phyloP scores from a whole-genome alignment of 192 early-diverging fungal species.

The Phycomyces nitens region DNA sequence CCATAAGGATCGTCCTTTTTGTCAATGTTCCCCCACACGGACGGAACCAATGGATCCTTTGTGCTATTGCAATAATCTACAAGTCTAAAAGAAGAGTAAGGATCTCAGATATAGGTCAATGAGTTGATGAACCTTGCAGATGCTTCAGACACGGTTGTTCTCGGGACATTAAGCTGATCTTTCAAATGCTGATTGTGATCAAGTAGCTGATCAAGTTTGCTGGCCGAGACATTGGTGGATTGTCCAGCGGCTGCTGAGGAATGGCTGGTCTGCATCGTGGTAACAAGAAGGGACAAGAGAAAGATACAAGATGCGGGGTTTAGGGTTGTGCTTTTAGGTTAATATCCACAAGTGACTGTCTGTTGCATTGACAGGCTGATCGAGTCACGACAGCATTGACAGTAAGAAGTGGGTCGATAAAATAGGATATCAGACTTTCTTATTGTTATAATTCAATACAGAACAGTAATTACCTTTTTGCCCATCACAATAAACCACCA shows the following conservation, averaged over 20 bases:
- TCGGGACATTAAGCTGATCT: slow-evolving; percentile 62
- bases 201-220: slow-evolving; percentile 57
- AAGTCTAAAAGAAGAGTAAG: slow-evolving; percentile 21
- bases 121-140: slow-evolving; percentile 7
- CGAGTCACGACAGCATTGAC: too few species aligned
- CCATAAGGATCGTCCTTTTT: slow-evolving; percentile 40
- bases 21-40: slow-evolving; percentile 38
- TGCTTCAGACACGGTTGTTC: slow-evolving; percentile 66
- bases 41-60: slow-evolving; percentile 37
- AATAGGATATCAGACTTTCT: too few species aligned
- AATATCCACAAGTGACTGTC: too few species aligned
- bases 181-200: slow-evolving; percentile 63
- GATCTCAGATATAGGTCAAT: not conserved
- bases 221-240: slow-evolving; percentile 41
- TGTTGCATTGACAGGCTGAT: too few species aligned
- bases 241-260: slow-evolving; percentile 10
- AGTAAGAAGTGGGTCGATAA: too few species aligned
- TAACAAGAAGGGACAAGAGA: too few species aligned
- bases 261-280: slow-evolving; percentile 1
- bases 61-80: slow-evolving; percentile 36
- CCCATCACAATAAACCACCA: too few species aligned
- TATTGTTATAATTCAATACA: too few species aligned
- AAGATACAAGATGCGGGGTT: too few species aligned
- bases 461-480: too few species aligned
- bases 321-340: too few species aligned